Percentiles rank a stretch among this genome's conserved stretches.
These are phyloP conservation scores for Podospora sp. DNA, from an alignment of 495 filamentous ascomycete species.

Conservation along the genomic window DNA sequence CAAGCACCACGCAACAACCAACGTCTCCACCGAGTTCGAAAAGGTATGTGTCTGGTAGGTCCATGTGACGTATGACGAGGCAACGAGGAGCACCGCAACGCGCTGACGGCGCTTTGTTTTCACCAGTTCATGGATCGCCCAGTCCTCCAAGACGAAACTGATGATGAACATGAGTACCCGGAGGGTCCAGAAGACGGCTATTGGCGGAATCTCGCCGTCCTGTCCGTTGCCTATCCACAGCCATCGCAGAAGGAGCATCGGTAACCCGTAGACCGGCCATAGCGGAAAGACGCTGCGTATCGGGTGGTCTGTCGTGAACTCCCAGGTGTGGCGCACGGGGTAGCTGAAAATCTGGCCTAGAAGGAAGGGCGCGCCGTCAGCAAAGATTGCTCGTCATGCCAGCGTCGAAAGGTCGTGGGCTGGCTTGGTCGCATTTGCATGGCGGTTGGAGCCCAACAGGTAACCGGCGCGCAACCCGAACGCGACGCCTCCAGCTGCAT, in stretches of 20 bases:
- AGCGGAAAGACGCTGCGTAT: conserved; percentile 94
- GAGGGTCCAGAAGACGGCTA: conserved; percentile 84
- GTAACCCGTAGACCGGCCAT: conserved; percentile 90
- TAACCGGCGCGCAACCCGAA: background rate
- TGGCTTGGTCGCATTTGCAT: background rate
- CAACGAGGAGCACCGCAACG: conserved; percentile 75
- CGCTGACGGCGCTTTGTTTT: conserved; percentile 71
- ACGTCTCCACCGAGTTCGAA: conserved; percentile 94
- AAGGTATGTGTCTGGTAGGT: conserved; percentile 98
- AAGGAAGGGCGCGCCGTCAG: background rate
- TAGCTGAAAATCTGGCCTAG: conserved; percentile 87
- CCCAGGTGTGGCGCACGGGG: conserved; percentile 85
- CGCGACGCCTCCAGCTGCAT: conserved; percentile 11
- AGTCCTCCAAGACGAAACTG: conserved; percentile 96
- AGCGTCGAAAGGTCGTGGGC: background rate
- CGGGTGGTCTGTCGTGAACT: conserved; percentile 82
- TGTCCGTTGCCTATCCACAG: conserved; percentile 68
- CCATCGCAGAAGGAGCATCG: conserved; percentile 89
- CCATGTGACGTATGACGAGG: conserved; percentile 98
- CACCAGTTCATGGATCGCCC: conserved; percentile 91
- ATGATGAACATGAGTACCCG: conserved; percentile 86
- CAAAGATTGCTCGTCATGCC: background rate
- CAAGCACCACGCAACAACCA: conserved; percentile 87
- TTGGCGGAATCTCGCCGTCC: conserved; percentile 62
- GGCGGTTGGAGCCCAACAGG: background rate